These are phyloP conservation scores for Pestalotiopsis fici DNA, from an alignment of 2,329 filamentous ascomycete genomes.

Conservation along the genomic window DNA sequence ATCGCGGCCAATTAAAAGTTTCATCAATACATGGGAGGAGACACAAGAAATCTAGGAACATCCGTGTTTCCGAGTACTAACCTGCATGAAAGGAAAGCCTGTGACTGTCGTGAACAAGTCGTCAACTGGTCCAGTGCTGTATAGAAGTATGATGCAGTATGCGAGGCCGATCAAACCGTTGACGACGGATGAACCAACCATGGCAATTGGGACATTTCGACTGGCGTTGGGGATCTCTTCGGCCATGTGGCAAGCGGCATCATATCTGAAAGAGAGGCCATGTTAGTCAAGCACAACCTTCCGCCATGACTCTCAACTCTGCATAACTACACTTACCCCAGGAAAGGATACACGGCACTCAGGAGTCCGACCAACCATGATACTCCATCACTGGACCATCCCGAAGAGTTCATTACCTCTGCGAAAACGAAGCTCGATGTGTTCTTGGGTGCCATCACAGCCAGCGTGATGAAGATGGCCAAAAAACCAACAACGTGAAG, in stretches of 20 bases:
- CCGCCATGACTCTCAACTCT: background rate
- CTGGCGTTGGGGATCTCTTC: conserved; percentile 34
- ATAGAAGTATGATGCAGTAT: conserved; percentile 43
- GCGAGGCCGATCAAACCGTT: conserved; percentile 47
- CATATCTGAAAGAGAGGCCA: conserved; percentile 24
- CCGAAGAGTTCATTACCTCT: conserved; percentile 30
- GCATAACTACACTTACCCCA: conserved; percentile 24
- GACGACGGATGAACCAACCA: conserved; percentile 34
- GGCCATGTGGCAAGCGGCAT: conserved; percentile 33
- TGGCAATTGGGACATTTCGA: conserved; percentile 33
- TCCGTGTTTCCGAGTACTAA: too few relatives aligned
- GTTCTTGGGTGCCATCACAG: conserved; percentile 31
- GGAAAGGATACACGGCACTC: conserved; percentile 32
- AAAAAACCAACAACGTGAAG: conserved; percentile 29
- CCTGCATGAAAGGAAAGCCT: conserved; percentile 43
- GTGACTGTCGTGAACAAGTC: conserved; percentile 38
- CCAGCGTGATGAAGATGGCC: conserved; percentile 26
- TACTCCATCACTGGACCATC: conserved; percentile 30
- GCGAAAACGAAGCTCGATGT: conserved; percentile 29
- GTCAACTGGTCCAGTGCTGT: conserved; percentile 39
- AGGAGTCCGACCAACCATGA: conserved; percentile 34
- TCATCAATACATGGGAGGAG: too few relatives aligned
- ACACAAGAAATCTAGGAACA: too few relatives aligned
- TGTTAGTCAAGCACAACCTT: background rate
- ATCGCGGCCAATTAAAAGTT: too few relatives aligned